Evolutionary conservation across 75 land plant species (phyloP).

Genomic region (Cryptomeria japonica): DNA sequence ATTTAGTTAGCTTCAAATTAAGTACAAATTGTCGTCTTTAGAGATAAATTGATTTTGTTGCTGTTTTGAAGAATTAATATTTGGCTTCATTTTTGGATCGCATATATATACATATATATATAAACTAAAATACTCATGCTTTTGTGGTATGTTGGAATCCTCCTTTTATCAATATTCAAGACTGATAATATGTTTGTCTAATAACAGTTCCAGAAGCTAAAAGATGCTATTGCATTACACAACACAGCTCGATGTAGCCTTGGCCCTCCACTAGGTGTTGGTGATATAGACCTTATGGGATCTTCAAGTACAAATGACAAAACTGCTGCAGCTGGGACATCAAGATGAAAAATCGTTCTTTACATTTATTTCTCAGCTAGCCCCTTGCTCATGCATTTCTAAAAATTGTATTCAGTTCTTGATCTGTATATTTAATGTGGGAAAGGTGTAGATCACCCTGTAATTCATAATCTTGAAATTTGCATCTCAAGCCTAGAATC

Average conservation of each 20-base stretch:
- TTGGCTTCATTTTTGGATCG: neutral
- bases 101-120: too few relatives aligned
- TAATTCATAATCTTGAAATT: neutral
- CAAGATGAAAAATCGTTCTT: constrained; percentile 14
- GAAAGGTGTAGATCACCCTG: neutral
- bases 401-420: neutral
- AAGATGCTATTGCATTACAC: constrained; percentile 71
- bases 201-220: constrained; percentile 73
- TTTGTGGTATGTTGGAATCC: neutral
- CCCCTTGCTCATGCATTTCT: neutral
- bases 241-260: constrained; percentile 82
- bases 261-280: constrained; percentile 78
- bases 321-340: constrained; percentile 35
- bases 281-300: constrained; percentile 36
- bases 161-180: neutral
- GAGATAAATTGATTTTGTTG: neutral
- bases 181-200: neutral
- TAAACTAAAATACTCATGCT: neutral
- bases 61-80: neutral
- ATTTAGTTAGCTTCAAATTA: neutral
- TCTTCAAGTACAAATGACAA: constrained; percentile 25
- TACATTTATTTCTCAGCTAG: neutral
- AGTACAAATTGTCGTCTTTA: neutral
- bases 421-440: neutral
- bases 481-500: neutral